Base-by-base conservation (phyloP, 192 early-diverging fungal species). In the Radiomyces spectabilis region DNA sequence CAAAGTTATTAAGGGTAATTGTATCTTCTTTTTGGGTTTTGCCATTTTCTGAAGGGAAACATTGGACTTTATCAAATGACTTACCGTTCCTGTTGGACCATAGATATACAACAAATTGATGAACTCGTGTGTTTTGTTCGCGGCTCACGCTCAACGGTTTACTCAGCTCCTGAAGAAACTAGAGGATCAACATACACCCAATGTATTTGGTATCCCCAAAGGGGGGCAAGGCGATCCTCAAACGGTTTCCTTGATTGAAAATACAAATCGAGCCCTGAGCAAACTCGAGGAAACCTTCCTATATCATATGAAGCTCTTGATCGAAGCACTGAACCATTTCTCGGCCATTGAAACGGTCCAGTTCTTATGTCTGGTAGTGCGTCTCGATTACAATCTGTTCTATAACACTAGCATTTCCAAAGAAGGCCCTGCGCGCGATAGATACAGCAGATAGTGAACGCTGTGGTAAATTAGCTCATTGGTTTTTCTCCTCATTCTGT, bases 291-390 rank as follows among this genome's bases (percentile, higher is more conserved):
- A 74, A 1, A 64, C 66, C 30, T 92, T 87, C 59, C 30, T 69
- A 3, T 74, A 77, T 41, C 83, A 85, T 53, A 77, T 93, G 47
- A 78, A 80, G 46, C 65, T 78, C 15, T 54, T 95, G 54, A 82
- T 93, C 40, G 82, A 86, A 5, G 83, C 82, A 4, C 79, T 95
- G 5, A 87, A 89, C 58, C 84, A 82, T 68, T 87, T 82, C 63
- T 87, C 85, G 2, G 77, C 83, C 1, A 79, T 83, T 0, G 83
- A 86, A 55, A 75, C 80, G 8, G 65, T 79, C 6, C 74, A 78
- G 42, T 84, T 86, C 53, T 47, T 77, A 29, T 78, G 76, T 51
- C 51, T 91, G 19, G 81, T 86, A 15, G 74, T 83, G 4, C 53
- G 83, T 35, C 59, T 88, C 53, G 90, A 92, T 44, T 89, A 81